Evolutionary conservation across 2,329 filamentous ascomycete genomes (phyloP).

Genomic region (Orbilia quercus): DNA sequence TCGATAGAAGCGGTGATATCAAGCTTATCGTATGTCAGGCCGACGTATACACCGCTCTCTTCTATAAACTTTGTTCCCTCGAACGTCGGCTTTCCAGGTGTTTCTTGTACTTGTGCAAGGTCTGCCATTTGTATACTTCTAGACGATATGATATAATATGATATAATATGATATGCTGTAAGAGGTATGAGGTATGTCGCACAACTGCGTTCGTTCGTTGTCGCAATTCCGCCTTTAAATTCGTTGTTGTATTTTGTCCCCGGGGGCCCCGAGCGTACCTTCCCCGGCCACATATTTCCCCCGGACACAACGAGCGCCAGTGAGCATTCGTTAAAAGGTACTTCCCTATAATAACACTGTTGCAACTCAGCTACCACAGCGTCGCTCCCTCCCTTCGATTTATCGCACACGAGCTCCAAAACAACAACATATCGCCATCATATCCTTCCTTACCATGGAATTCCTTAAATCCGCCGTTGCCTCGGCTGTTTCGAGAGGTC

Average conservation of each 20-base stretch:
- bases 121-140: constrained; percentile 8
- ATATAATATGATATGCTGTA: too few relatives aligned
- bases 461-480: constrained; percentile 98
- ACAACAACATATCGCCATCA: not conserved
- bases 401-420: not conserved
- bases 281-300: not conserved
- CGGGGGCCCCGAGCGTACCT: not conserved
- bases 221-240: not conserved
- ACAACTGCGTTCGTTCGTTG: too few relatives aligned
- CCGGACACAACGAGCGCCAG: too few relatives aligned
- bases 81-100: constrained; percentile 26
- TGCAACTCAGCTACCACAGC: constrained; percentile 36
- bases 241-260: constrained; percentile 24
- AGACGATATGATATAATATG: not conserved
- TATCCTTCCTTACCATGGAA: constrained; percentile 75
- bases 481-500: constrained; percentile 94
- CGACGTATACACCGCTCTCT: constrained; percentile 72
- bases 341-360: constrained; percentile 44
- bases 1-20: constrained; percentile 71
- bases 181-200: too few relatives aligned
- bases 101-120: not conserved
- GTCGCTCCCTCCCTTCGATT: not conserved
- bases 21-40: constrained; percentile 74
- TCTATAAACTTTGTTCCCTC: constrained; percentile 61
- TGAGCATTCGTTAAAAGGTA: too few relatives aligned